Conservation (phyloP, 176 grass and related monocot species). For the Eragrostis nindensis region DNA sequence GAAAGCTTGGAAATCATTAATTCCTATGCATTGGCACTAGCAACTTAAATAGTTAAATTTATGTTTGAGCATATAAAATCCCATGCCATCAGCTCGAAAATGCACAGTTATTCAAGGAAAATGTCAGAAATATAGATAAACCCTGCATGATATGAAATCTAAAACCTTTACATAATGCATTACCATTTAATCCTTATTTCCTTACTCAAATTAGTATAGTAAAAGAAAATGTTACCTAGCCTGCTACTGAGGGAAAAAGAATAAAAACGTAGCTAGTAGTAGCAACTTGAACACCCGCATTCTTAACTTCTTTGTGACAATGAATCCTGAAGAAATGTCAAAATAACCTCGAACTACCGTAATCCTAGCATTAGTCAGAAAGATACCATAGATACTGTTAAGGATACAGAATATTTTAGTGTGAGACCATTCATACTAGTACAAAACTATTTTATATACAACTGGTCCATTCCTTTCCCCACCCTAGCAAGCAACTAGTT, state of each 20-base stretch:
- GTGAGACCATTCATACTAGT: not conserved
- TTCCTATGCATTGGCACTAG: constrained; percentile 28
- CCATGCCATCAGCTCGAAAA: constrained; percentile 43
- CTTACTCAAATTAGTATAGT: not conserved
- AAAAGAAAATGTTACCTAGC: constrained; percentile 7
- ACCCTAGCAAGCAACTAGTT: not conserved
- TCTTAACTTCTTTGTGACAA: constrained; percentile 45
- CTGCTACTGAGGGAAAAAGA: constrained; percentile 32
- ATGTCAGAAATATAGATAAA: constrained; percentile 51
- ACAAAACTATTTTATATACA: not conserved
- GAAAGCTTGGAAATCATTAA: constrained; percentile 39
- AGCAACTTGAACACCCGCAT: constrained; percentile 33
- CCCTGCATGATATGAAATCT: constrained; percentile 18
- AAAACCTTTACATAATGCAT: not conserved
- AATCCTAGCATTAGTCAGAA: constrained; percentile 37
- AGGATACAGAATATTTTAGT: not conserved
- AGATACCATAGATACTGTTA: constrained; percentile 22
- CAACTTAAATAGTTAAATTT: too few relatives aligned
- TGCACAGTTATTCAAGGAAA: constrained; percentile 49
- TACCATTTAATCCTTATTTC: not conserved
- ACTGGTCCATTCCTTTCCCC: not conserved
- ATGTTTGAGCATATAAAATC: constrained; percentile 44
- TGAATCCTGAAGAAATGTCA: constrained; percentile 52
- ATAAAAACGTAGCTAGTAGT: constrained; percentile 41
- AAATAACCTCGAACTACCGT: constrained; percentile 51